Percentiles rank a stretch among this genome's conserved stretches.
Evolutionary conservation across 352 stramenopile species (phyloP).

Genomic region (Pythium graminicola): DNA sequence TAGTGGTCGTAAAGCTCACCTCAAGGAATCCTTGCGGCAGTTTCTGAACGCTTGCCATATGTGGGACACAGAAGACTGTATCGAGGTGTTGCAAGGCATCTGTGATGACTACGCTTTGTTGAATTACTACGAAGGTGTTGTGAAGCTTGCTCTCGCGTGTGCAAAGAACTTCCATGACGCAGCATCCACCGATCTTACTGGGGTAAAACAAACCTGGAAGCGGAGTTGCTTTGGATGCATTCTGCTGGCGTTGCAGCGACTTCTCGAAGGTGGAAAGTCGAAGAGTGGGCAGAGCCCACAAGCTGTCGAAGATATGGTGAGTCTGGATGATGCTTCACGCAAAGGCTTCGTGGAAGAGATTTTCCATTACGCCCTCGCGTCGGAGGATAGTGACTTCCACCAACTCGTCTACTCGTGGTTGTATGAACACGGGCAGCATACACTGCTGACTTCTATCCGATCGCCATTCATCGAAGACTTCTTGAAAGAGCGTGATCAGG

Average conservation of each 20-base stretch:
- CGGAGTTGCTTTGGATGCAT: slow-evolving; percentile 72
- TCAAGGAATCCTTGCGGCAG: slow-evolving; percentile 69
- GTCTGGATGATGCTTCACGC: slow-evolving; percentile 57
- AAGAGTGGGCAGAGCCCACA: slow-evolving; percentile 45
- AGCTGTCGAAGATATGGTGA: slow-evolving; percentile 69
- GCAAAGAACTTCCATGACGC: slow-evolving; percentile 76
- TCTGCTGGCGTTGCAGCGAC: slow-evolving; percentile 51
- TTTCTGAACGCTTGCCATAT: slow-evolving; percentile 80
- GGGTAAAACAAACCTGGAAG: slow-evolving; percentile 63
- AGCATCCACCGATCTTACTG: slow-evolving; percentile 51
- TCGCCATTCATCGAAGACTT: slow-evolving; percentile 79
- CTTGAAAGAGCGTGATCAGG: slow-evolving; percentile 75
- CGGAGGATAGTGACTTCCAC: slow-evolving; percentile 68
- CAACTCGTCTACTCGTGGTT: slow-evolving; percentile 78
- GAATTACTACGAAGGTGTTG: slow-evolving; percentile 80
- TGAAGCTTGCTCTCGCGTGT: slow-evolving; percentile 74
- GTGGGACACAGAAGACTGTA: slow-evolving; percentile 75
- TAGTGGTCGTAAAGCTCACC: slow-evolving; percentile 48
- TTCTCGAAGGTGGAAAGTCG: slow-evolving; percentile 33
- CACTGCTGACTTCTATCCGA: slow-evolving; percentile 54
- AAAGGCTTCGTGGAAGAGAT: slow-evolving; percentile 64
- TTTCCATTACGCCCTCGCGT: slow-evolving; percentile 69
- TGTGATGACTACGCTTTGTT: slow-evolving; percentile 76
- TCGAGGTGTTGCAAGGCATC: slow-evolving; percentile 70
- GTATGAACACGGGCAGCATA: slow-evolving; percentile 57